A percentile compares a stretch with the other conserved stretches of the same genome.
phyloP scores from a whole-genome alignment of 345 rosid species.

The Eutrema yunnanense region DNA sequence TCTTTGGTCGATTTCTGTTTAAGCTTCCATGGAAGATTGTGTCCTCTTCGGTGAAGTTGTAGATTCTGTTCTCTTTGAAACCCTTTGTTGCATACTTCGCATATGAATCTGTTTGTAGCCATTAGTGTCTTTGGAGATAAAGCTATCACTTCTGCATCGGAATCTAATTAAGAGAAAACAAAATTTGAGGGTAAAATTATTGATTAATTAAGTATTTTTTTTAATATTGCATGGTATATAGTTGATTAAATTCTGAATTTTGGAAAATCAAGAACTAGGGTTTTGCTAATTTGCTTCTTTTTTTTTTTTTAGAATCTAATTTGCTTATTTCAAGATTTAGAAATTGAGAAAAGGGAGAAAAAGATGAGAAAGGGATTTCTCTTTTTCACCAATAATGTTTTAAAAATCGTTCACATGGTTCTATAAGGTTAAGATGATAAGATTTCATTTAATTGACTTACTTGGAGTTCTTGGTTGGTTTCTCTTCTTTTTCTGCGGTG shows the following conservation, averaged over 20 bases:
- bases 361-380: conserved; percentile 11
- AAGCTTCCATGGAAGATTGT: conserved; percentile 79
- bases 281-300: conserved; percentile 18
- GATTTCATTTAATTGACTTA: conserved; percentile 38
- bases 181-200: not conserved
- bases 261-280: conserved; percentile 27
- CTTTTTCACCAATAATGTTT: conserved; percentile 10
- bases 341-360: not conserved
- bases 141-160: conserved; percentile 85
- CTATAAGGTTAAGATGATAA: conserved; percentile 10
- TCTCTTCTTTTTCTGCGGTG: conserved; percentile 60
- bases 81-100: conserved; percentile 86
- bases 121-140: conserved; percentile 79
- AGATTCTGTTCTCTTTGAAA: conserved; percentile 81
- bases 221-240: conserved; percentile 13
- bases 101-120: conserved; percentile 84
- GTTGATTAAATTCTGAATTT: not conserved
- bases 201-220: not conserved
- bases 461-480: conserved; percentile 82
- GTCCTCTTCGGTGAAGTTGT: conserved; percentile 90
- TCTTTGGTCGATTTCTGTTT: conserved; percentile 71
- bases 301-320: not conserved
- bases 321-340: conserved; percentile 23
- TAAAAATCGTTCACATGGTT: not conserved
- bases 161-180: conserved; percentile 41